phyloP scores from a whole-genome alignment of 768 basidiomycete species.

The Royoungia palumana region DNA sequence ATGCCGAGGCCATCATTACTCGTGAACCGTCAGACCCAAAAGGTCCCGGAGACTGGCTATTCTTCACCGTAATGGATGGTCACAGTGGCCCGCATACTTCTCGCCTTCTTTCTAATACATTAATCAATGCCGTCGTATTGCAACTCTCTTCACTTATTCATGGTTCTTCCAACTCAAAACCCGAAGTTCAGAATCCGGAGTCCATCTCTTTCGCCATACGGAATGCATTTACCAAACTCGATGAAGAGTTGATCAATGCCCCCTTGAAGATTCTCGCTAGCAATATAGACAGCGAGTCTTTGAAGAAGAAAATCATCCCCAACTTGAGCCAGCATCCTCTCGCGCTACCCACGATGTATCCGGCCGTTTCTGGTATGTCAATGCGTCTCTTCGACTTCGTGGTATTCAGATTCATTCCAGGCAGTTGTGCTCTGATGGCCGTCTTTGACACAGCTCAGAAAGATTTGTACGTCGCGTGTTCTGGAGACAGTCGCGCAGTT shows the following conservation, averaged over 20 bases:
- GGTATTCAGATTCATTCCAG: constrained; percentile 34
- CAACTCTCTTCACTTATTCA: constrained; percentile 61
- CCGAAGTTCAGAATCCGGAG: constrained; percentile 40
- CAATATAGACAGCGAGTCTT: constrained; percentile 48
- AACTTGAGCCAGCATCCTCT: constrained; percentile 71
- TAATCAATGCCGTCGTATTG: constrained; percentile 80
- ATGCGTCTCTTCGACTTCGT: constrained; percentile 2
- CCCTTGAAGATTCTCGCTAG: constrained; percentile 70
- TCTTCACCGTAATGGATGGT: constrained; percentile 90
- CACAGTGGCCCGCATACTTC: constrained; percentile 86
- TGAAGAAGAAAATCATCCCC: constrained; percentile 52
- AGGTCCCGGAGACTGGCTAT: constrained; percentile 67
- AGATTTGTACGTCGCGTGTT: constrained; percentile 85
- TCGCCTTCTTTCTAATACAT: constrained; percentile 71
- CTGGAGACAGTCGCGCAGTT: constrained; percentile 94
- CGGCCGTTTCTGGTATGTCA: constrained; percentile 69
- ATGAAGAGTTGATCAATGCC: constrained; percentile 75
- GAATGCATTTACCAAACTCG: constrained; percentile 77
- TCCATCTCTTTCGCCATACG: constrained; percentile 68
- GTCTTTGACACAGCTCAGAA: constrained; percentile 80
- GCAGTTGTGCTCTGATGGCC: constrained; percentile 89
- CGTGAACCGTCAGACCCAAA: constrained; percentile 59
- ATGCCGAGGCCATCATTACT: constrained; percentile 64
- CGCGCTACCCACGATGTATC: constrained; percentile 67
- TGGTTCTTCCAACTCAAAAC: constrained; percentile 34